Conservation (phyloP, 257 asterid genomes). For the Solanum lycopersicoides region DNA sequence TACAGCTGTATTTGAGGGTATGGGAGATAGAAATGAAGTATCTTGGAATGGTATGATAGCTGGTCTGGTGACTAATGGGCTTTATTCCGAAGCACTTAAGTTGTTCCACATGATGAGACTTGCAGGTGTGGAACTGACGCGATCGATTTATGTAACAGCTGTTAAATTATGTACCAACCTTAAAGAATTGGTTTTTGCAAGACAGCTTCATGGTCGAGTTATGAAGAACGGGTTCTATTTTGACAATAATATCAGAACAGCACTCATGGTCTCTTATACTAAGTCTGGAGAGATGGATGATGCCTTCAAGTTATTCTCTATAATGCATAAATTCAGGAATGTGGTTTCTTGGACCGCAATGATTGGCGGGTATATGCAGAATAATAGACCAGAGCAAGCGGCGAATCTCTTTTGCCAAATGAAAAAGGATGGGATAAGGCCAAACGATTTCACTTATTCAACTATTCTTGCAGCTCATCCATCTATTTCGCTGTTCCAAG, state of each 20-base stretch:
- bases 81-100: constrained; percentile 53
- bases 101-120: constrained; percentile 52
- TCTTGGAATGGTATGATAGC: constrained; percentile 96
- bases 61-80: constrained; percentile 62
- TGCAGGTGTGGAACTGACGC: constrained; percentile 47
- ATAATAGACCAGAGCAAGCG: constrained; percentile 41
- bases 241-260: constrained; percentile 45
- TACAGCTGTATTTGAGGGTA: constrained; percentile 34
- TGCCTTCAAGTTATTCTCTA: constrained; percentile 51
- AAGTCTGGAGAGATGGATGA: constrained; percentile 61
- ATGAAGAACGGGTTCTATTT: constrained; percentile 39
- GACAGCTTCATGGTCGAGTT: constrained; percentile 61
- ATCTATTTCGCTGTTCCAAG: constrained; percentile 37
- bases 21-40: constrained; percentile 40
- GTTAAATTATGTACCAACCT: constrained; percentile 62
- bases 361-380: constrained; percentile 70
- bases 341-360: constrained; percentile 94
- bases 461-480: constrained; percentile 60
- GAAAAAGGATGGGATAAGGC: constrained; percentile 52
- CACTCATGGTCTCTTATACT: constrained; percentile 69
- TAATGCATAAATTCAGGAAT: constrained; percentile 23
- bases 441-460: constrained; percentile 80
- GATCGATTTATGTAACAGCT: constrained; percentile 38
- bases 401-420: constrained; percentile 49
- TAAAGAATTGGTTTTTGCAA: constrained; percentile 46